Percentiles rank a stretch among this genome's conserved stretches.
phyloP scores from a whole-genome alignment of 768 basidiomycete genomes.

The Postia placenta region DNA sequence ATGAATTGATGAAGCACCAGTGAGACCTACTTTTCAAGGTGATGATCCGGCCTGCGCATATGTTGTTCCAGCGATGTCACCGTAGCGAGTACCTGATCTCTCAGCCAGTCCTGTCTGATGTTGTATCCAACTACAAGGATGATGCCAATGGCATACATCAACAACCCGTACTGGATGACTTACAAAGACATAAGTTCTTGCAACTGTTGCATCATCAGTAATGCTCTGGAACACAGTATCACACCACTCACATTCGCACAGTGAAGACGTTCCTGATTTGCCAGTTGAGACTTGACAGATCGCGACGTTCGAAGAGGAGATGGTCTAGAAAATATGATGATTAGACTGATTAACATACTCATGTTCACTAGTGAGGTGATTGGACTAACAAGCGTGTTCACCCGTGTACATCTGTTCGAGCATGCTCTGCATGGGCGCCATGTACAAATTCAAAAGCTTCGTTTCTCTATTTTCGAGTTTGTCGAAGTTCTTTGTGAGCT shows the following conservation, averaged over 20 bases:
- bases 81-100: conserved; percentile 12
- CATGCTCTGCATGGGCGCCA: conserved; percentile 5
- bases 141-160: not conserved
- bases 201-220: conserved; percentile 29
- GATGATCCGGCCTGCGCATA: not conserved
- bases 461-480: conserved; percentile 1
- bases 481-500: not conserved
- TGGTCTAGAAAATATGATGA: conserved; percentile 2
- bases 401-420: conserved; percentile 11
- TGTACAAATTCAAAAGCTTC: conserved; percentile 4
- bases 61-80: conserved; percentile 17
- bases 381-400: not conserved
- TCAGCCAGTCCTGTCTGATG: not conserved
- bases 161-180: conserved; percentile 17
- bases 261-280: conserved; percentile 29
- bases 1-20: not conserved
- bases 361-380: no score
- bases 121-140: conserved; percentile 1
- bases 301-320: conserved; percentile 6
- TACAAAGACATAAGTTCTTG: conserved; percentile 41
- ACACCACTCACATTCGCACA: conserved; percentile 48
- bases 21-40: conserved; percentile 2
- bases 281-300: not conserved
- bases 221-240: conserved; percentile 14
- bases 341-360: not conserved